Evolutionary conservation across 2,329 filamentous ascomycete genomes (phyloP).

Genomic region (Endoconidiophora laricicola): DNA sequence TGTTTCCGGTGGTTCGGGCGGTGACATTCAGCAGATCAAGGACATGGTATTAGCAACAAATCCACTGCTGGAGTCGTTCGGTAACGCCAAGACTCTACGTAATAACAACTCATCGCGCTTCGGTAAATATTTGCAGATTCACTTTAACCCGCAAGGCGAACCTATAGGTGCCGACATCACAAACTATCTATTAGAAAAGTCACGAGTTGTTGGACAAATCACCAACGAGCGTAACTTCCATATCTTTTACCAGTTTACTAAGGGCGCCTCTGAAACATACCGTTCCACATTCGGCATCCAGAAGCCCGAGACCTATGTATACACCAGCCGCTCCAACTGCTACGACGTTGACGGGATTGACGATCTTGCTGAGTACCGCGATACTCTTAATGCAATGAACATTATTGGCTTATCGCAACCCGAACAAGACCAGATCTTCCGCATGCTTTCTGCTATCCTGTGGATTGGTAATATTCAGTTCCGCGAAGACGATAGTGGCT

Average conservation of each 20-base stretch:
- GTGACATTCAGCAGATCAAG: conserved; percentile 90
- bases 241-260: conserved; percentile 98
- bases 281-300: conserved; percentile 80
- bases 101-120: conserved; percentile 99
- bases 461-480: conserved; percentile 96
- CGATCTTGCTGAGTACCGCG: conserved; percentile 72
- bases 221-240: conserved; percentile 94
- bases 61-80: conserved; percentile 89
- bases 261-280: conserved; percentile 77
- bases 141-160: conserved; percentile 84
- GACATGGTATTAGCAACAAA: conserved; percentile 99
- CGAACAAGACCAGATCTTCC: conserved; percentile 93
- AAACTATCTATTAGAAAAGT: conserved; percentile 93
- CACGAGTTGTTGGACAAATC: conserved; percentile 88
- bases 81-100: conserved; percentile 90
- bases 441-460: conserved; percentile 77
- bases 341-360: conserved; percentile 89
- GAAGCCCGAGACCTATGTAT: conserved; percentile 79
- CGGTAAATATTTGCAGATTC: conserved; percentile 93
- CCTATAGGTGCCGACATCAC: conserved; percentile 94
- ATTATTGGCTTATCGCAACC: conserved; percentile 74
- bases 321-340: conserved; percentile 88
- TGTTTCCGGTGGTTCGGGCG: conserved; percentile 71
- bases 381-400: conserved; percentile 87
- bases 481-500: conserved; percentile 72